A percentile compares a stretch with the other conserved stretches of the same genome.
phyloP scores from a whole-genome alignment of 495 filamentous ascomycete species.

The Thermothielavioides terrestris region DNA sequence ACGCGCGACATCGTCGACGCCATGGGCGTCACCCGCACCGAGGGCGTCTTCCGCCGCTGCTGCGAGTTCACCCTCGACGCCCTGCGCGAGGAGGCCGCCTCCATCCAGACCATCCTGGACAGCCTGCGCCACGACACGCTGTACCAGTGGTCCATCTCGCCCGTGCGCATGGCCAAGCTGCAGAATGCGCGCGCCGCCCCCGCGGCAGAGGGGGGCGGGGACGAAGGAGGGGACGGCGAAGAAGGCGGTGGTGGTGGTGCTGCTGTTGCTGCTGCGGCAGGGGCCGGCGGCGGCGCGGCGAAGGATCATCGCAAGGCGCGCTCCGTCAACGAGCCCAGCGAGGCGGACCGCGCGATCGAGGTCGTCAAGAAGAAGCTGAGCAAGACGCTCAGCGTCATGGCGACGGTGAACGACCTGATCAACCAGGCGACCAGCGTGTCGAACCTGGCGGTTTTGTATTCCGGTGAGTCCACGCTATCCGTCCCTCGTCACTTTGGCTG shows the following conservation, averaged over 20 bases:
- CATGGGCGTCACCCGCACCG: constrained; percentile 91
- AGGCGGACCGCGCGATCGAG: constrained; percentile 83
- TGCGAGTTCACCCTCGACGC: constrained; percentile 97
- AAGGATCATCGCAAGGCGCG: not conserved
- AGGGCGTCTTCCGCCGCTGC: constrained; percentile 91
- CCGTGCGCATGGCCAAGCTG: constrained; percentile 60
- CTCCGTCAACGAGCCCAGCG: constrained; percentile 63
- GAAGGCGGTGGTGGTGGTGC: not conserved
- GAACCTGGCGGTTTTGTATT: constrained; percentile 87
- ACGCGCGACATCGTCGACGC: constrained; percentile 95
- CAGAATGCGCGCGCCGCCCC: constrained; percentile 44
- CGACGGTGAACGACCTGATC: constrained; percentile 94
- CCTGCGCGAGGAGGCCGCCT: constrained; percentile 81
- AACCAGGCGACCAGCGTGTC: constrained; percentile 89
- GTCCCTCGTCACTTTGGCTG: not conserved
- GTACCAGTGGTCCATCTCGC: constrained; percentile 93
- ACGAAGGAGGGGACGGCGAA: constrained; percentile 17
- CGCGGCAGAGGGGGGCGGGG: constrained; percentile 20
- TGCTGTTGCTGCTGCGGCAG: constrained; percentile 1
- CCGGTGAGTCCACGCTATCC: constrained; percentile 55
- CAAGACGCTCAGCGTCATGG: constrained; percentile 85
- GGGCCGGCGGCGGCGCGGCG: not conserved
- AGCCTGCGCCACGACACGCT: constrained; percentile 93
- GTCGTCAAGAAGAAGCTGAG: constrained; percentile 91
- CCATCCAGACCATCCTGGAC: constrained; percentile 94